These are phyloP conservation scores for Wickerhamiella bombiphila DNA, from an alignment of 805 yeast genomes.

Conservation along the genomic window DNA sequence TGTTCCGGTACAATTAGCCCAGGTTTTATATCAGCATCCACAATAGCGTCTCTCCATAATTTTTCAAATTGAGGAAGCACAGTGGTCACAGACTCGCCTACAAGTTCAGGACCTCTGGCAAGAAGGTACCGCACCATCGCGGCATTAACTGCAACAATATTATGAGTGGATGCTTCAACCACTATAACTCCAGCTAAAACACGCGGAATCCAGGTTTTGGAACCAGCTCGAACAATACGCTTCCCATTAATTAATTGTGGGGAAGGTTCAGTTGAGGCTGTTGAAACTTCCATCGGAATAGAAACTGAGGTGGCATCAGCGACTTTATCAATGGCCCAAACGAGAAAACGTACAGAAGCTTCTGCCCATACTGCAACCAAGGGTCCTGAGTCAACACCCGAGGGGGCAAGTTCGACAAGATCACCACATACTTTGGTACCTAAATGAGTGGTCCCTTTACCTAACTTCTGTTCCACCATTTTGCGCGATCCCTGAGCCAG, in stretches of 20 bases:
- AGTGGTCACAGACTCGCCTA: slow-evolving; percentile 8
- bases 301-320: neutral
- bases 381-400: too few relatives aligned
- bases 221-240: neutral
- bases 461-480: neutral
- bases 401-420: slow-evolving; percentile 61
- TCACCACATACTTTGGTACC: slow-evolving; percentile 37
- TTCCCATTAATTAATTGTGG: neutral
- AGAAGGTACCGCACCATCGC: slow-evolving; percentile 13
- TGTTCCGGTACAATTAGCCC: slow-evolving; percentile 88
- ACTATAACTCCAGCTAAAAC: slow-evolving; percentile 11
- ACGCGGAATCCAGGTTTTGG: slow-evolving; percentile 2
- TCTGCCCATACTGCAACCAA: slow-evolving; percentile 93
- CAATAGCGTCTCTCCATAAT: slow-evolving; percentile 22
- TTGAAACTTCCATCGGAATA: neutral
- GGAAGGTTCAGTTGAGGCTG: neutral
- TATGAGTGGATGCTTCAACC: slow-evolving; percentile 12
- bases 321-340: slow-evolving; percentile 56
- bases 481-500: slow-evolving; percentile 16
- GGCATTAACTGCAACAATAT: slow-evolving; percentile 28
- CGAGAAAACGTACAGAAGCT: slow-evolving; percentile 44
- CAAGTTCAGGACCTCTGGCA: slow-evolving; percentile 9
- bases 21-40: slow-evolving; percentile 28
- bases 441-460: neutral
- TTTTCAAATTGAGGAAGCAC: slow-evolving; percentile 19